Evolutionary conservation across 495 filamentous ascomycete genomes (phyloP), one percentile per base, ranked within the genome.

Genomic region (Corynascus novoguineensis): DNA sequence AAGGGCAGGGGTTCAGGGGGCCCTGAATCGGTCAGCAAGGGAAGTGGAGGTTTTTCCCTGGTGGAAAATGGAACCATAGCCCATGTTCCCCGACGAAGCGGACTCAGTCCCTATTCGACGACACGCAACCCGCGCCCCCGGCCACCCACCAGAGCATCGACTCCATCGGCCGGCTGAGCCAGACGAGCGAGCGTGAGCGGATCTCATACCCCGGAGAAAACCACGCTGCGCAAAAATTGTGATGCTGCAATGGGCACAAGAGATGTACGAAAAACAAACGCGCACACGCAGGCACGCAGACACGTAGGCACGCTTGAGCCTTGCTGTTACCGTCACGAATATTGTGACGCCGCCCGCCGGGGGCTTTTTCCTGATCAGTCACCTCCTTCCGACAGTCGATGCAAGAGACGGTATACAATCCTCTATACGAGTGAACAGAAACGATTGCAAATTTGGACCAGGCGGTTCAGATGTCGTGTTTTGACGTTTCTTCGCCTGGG

Each of bases 81-180:
- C 48, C 48, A 38, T 14, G 48, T 50, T n/a, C 48, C 24, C 48
- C 48, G 48, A 38, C 48, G 17, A 50, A 9, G 48, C 32, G 48
- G 48, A 38, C 48, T 25, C 32, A 32, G 3, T 22, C 46, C 28
- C 10, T 2, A 34, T 34, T 49, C 17, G 46, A 49, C 4, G 8
- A 8, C 21, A 4, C 12, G 7, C 29, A 1, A 10, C 46, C n/a
- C n/a, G n/a, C n/a, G n/a, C n/a, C n/a, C n/a, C n/a, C n/a, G n/a
- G n/a, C n/a, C n/a, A n/a, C n/a, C n/a, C n/a, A n/a, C n/a, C n/a
- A n/a, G n/a, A 17, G 25, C 24, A 17, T 28, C 44, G 11, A 29
- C 45, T 50, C 47, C 31, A 35, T 50, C 49, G 3, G 3, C 19
- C n/a, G n/a, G n/a, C n/a, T n/a, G n/a, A n/a, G n/a, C n/a, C n/a